These are phyloP conservation scores for Leccinum broughii DNA, from an alignment of 768 basidiomycete genomes.

Conservation along the genomic window DNA sequence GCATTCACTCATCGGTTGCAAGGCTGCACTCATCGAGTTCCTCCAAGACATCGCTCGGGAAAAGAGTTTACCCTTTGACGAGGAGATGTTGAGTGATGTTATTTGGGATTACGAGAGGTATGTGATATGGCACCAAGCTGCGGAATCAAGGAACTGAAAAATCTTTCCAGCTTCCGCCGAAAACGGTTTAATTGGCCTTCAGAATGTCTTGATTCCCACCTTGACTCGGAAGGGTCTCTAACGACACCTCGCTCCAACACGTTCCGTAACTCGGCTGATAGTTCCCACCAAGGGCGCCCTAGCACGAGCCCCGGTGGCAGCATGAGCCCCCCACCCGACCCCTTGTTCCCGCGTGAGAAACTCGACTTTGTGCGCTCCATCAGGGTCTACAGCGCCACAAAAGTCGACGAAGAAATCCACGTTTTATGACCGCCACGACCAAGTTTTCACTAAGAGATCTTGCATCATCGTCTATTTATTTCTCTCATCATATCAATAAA, in stretches of 20 bases:
- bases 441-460: neutral
- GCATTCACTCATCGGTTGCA: constrained; percentile 63
- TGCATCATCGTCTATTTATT: constrained; percentile 4
- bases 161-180: constrained; percentile 56
- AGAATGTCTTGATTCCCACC: constrained; percentile 38
- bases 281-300: constrained; percentile 9
- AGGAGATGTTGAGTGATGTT: constrained; percentile 26
- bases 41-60: constrained; percentile 37
- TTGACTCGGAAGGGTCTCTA: constrained; percentile 20
- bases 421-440: constrained; percentile 16
- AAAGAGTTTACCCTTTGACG: constrained; percentile 22
- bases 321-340: constrained; percentile 21
- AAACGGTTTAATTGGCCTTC: constrained; percentile 69
- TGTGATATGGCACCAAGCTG: constrained; percentile 2
- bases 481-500: neutral
- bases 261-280: constrained; percentile 22
- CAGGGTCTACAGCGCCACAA: constrained; percentile 52
- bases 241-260: constrained; percentile 25
- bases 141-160: constrained; percentile 11
- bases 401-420: constrained; percentile 35
- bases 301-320: constrained; percentile 13
- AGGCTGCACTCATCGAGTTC: constrained; percentile 55
- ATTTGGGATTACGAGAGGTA: constrained; percentile 41
- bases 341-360: constrained; percentile 37
- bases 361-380: constrained; percentile 53